Evolutionary conservation across 1,139 yeast genomes (phyloP).

Genomic region (Protomyces lactucae-debilis): DNA sequence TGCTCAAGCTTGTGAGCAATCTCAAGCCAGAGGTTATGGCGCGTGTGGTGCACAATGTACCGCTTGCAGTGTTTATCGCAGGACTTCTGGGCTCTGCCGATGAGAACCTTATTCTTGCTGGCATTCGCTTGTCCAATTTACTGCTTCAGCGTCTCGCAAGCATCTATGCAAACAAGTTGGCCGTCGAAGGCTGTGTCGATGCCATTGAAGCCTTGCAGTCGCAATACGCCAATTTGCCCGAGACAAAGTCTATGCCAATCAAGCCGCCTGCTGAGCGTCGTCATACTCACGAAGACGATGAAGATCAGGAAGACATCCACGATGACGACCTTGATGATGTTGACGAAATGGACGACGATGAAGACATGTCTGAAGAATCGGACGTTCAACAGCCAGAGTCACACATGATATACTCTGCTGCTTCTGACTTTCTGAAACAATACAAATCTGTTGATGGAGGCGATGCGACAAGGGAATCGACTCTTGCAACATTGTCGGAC

Average conservation of each 20-base stretch:
- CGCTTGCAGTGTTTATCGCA: conserved; percentile 49
- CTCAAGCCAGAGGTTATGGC: conserved; percentile 34
- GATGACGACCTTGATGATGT: conserved; percentile 36
- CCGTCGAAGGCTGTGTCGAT: conserved; percentile 65
- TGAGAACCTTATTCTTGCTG: conserved; percentile 8
- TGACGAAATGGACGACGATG: conserved; percentile 37
- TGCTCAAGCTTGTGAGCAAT: conserved; percentile 51
- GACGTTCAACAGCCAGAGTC: neutral
- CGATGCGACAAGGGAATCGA: neutral
- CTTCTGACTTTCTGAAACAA: neutral
- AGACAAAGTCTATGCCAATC: neutral
- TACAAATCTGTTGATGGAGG: conserved; percentile 3
- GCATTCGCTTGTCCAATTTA: conserved; percentile 44
- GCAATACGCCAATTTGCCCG: conserved; percentile 13
- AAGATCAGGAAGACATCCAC: conserved; percentile 30
- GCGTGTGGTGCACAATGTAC: conserved; percentile 36
- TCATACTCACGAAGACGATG: conserved; percentile 18
- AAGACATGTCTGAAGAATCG: conserved; percentile 34
- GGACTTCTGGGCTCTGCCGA: conserved; percentile 48
- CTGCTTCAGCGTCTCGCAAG: conserved; percentile 49
- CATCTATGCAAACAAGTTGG: conserved; percentile 49
- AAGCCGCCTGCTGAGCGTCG: neutral
- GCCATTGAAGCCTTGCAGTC: conserved; percentile 43
- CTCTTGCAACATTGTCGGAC: conserved; percentile 45
- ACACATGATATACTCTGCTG: conserved; percentile 32